A percentile compares a stretch with the other conserved stretches of the same genome.
phyloP scores from a whole-genome alignment of 225 moss, liverwort and hornwort species.

The Pleurozium schreberi region DNA sequence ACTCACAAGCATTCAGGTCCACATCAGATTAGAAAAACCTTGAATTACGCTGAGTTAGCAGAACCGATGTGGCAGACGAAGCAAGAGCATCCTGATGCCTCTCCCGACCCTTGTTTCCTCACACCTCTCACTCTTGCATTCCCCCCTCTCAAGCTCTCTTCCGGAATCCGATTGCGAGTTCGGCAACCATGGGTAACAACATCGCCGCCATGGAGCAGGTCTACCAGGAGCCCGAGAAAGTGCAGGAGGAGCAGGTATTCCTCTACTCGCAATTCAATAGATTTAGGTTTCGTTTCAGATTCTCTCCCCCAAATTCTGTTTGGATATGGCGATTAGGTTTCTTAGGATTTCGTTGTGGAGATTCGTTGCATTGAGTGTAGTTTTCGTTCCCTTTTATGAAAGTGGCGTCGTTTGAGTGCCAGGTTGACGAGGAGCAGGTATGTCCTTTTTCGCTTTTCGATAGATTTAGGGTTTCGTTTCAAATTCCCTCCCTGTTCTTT shows the following conservation, averaged over 20 bases:
- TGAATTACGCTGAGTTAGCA: background rate
- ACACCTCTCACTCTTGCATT: background rate
- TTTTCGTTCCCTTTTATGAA: background rate
- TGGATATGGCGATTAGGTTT: background rate
- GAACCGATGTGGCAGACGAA: background rate
- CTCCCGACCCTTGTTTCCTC: background rate
- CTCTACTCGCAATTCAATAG: background rate
- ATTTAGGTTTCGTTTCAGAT: background rate
- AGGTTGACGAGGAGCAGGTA: background rate
- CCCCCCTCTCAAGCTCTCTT: background rate
- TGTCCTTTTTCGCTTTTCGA: background rate
- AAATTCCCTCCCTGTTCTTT: background rate
- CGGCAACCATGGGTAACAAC: constrained; percentile 35
- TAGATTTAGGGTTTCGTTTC: constrained; percentile 2
- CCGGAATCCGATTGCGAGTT: background rate
- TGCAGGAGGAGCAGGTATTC: background rate
- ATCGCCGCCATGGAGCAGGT: constrained; percentile 35
- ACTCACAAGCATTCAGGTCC: background rate
- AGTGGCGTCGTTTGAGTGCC: background rate
- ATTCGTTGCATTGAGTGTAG: background rate
- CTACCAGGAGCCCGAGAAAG: constrained; percentile 21
- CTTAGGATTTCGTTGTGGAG: background rate
- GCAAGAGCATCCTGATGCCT: background rate
- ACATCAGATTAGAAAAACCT: background rate
- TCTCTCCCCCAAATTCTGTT: background rate